Percentiles rank a stretch among this genome's conserved stretches.
phyloP scores from a whole-genome alignment of 2,329 filamentous ascomycete genomes.

The Bipolaris gigantea region DNA sequence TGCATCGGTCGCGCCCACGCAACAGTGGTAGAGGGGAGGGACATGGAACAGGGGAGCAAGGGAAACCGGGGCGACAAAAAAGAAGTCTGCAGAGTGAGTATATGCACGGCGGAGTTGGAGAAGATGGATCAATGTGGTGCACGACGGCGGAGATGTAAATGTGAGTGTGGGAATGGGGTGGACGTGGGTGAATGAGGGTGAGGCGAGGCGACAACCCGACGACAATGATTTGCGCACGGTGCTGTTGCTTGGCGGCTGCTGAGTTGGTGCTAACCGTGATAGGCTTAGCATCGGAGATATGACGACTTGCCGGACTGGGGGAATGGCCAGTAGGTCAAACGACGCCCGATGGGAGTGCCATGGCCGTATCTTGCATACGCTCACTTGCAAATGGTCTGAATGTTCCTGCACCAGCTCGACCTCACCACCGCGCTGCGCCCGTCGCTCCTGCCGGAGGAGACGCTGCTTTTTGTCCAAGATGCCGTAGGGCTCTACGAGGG shows the following conservation, averaged over 20 bases:
- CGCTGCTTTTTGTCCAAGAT: constrained; percentile 94
- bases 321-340: constrained; percentile 8
- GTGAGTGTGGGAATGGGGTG: constrained; percentile 1
- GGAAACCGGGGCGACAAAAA: constrained; percentile 1
- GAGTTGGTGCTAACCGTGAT: constrained; percentile 9
- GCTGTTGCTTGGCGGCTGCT: constrained; percentile 15
- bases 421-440: constrained; percentile 95
- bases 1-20: constrained; percentile 34
- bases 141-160: constrained; percentile 4
- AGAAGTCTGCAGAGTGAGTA: constrained; percentile 21
- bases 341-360: constrained; percentile 9
- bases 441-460: constrained; percentile 88
- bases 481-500: constrained; percentile 97
- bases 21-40: constrained; percentile 32
- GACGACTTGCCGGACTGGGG: constrained; percentile 25
- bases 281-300: constrained; percentile 15
- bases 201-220: constrained; percentile 23
- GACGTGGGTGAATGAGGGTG: constrained; percentile 16
- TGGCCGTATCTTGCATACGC: constrained; percentile 17
- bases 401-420: constrained; percentile 96
- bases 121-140: background rate
- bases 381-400: constrained; percentile 59
- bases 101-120: constrained; percentile 7
- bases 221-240: constrained; percentile 16
- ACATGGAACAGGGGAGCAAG: constrained; percentile 24